phyloP scores from a whole-genome alignment of 1,284 basidiomycete genomes.

The Xerocomus minutiporus region DNA sequence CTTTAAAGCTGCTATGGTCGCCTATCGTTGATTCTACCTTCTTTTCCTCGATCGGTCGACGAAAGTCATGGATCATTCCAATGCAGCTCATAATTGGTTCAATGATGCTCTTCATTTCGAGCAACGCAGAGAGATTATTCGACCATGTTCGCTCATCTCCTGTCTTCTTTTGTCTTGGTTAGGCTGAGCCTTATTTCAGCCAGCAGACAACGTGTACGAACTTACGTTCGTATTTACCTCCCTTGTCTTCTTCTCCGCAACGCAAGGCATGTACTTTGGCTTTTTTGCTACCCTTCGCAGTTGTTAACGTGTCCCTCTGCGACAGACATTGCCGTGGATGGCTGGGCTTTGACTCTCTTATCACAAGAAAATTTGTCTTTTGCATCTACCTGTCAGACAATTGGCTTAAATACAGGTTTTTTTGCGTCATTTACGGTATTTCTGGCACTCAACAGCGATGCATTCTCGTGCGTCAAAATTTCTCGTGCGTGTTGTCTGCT shows the following conservation, averaged over 20 bases:
- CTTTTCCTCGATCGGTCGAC: conserved; percentile 74
- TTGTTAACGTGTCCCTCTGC: conserved; percentile 4
- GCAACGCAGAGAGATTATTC: conserved; percentile 76
- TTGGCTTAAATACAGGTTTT: conserved; percentile 94
- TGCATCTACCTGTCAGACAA: conserved; percentile 97
- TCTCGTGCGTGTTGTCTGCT: conserved; percentile 1
- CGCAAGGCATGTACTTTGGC: conserved; percentile 66
- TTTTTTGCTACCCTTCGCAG: background rate
- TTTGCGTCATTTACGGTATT: conserved; percentile 98
- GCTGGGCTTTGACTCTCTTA: conserved; percentile 95
- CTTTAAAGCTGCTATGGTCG: conserved; percentile 95
- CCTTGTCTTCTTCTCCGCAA: conserved; percentile 93
- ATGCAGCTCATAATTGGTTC: conserved; percentile 90
- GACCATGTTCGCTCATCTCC: conserved; percentile 58
- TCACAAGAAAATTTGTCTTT: conserved; percentile 95
- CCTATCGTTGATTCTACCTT: conserved; percentile 96
- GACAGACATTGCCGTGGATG: conserved; percentile 95
- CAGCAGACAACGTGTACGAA: conserved; percentile 74
- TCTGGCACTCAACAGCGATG: conserved; percentile 91
- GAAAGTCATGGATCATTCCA: conserved; percentile 99
- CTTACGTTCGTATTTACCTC: conserved; percentile 87
- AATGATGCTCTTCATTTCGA: conserved; percentile 85
- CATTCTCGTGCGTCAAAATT: conserved; percentile 68
- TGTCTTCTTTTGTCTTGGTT: background rate
- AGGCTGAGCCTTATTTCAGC: conserved; percentile 45